Evolutionary conservation across 441 rosid species (phyloP), one percentile per base, ranked within the genome.

Genomic region (Theobroma grandiflorum): DNA sequence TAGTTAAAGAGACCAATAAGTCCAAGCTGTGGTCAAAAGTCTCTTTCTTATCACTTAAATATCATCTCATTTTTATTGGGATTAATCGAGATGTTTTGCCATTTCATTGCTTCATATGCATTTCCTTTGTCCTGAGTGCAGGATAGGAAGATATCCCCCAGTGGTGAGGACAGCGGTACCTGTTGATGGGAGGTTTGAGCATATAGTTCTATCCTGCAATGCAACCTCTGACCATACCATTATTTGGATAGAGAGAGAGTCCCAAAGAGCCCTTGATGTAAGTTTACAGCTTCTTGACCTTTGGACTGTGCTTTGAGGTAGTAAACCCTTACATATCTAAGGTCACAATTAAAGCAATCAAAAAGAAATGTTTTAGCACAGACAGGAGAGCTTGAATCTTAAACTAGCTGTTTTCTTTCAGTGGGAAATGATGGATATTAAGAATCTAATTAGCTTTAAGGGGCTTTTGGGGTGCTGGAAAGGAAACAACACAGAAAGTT

Each of bases 111-210:
- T 55, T 77, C 12, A 50, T 81, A 7, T 22, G 64, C 64, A 52
- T 62, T 14, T 59, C 15, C 33, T 8, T 68, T 64, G 66, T 40
- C 16, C 35, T 75, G 82, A 78, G 78, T 84, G 83, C 85, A 95
- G 99, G 90, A 72, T 90, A 33, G 94, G 95, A 85, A 88, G 99
- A 77, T 90, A 82, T 89, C 98, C 98, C 10, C 96, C 99, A 0
- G 91, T 94, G 79, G 98, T 95, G 79, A 92, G 92, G 85, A 94
- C 96, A 37, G 99, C 99, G 69, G 99, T 94, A 22, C 97, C 99
- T 14, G 98, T 95, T 69, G 98, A 95, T 85, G 99, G 98, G 78
- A 90, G 98, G 81, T 95, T 95, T 76, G 98, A 95, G 88, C 96
- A 91, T 81, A 82, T 92, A 70, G 97, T 92, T 82, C 93, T 95